Conservation (phyloP, 2,329 filamentous ascomycete genomes). For the Fusarium sp. region DNA sequence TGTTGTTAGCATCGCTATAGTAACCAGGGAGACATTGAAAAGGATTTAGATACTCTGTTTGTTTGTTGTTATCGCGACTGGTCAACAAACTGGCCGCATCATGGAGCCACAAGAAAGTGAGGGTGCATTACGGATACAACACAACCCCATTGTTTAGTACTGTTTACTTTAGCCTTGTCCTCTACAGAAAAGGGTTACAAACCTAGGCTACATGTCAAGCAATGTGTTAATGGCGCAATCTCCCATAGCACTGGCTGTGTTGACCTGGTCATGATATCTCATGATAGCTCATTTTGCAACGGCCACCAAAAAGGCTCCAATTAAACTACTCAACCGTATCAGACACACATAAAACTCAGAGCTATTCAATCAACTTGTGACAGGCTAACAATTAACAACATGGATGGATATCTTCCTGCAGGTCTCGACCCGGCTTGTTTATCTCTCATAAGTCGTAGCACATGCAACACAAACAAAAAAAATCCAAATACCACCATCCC, state of each 20-base stretch:
- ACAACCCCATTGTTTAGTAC: neutral
- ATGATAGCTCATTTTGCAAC: neutral
- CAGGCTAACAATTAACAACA: slow-evolving; percentile 34
- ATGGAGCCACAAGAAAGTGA: neutral
- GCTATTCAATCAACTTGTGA: slow-evolving; percentile 12
- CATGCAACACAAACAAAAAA: slow-evolving; percentile 42
- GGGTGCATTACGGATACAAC: neutral
- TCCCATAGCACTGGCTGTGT: too few relatives aligned
- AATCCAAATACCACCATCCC: slow-evolving; percentile 31
- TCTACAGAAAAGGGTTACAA: neutral
- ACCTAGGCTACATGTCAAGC: too few relatives aligned
- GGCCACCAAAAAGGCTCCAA: neutral
- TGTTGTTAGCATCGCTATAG: slow-evolving; percentile 17
- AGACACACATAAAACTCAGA: neutral
- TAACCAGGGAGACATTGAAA: slow-evolving; percentile 10
- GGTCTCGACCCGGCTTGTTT: slow-evolving; percentile 45
- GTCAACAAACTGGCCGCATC: slow-evolving; percentile 32
- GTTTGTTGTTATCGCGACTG: slow-evolving; percentile 35
- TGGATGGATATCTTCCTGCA: slow-evolving; percentile 49
- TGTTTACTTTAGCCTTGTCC: neutral
- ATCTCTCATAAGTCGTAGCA: slow-evolving; percentile 51
- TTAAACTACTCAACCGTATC: too few relatives aligned
- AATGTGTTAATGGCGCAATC: too few relatives aligned
- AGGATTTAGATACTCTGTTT: neutral
- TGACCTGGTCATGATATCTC: neutral